These are phyloP conservation scores for Henckelia pumila DNA, from an alignment of 257 asterid species.

Conservation along the genomic window DNA sequence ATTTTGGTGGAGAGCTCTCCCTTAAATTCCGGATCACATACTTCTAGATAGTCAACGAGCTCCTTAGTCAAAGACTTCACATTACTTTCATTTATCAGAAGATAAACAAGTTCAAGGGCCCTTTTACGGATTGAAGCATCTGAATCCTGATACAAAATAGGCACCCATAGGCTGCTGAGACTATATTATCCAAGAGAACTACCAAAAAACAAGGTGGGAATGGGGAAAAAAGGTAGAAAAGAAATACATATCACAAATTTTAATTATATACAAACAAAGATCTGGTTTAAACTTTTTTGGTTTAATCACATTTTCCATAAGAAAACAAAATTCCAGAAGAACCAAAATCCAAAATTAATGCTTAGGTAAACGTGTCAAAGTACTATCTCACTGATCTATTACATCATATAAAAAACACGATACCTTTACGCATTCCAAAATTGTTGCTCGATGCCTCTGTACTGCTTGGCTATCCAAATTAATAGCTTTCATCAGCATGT, in stretches of 20 bases:
- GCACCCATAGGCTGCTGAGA: not conserved
- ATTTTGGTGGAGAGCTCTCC: constrained; percentile 91
- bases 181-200: not conserved
- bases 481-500: constrained; percentile 96
- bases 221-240: too few relatives aligned
- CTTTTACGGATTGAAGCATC: constrained; percentile 99
- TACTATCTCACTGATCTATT: constrained; percentile 4
- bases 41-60: constrained; percentile 82
- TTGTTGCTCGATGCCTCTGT: constrained; percentile 96
- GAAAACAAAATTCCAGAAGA: constrained; percentile 9
- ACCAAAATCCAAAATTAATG: constrained; percentile 2
- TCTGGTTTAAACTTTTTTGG: constrained; percentile 8
- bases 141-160: constrained; percentile 66
- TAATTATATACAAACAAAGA: constrained; percentile 8
- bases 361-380: constrained; percentile 5
- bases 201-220: not conserved
- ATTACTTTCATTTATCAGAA: constrained; percentile 83
- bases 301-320: constrained; percentile 1
- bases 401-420: constrained; percentile 17
- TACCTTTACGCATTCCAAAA: constrained; percentile 98
- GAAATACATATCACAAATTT: not conserved
- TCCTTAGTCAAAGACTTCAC: constrained; percentile 87
- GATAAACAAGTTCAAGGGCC: constrained; percentile 94
- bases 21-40: constrained; percentile 87
- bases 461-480: constrained; percentile 95